Percentiles rank a stretch among this genome's conserved stretches.
These are phyloP conservation scores for Umbelopsis sp. DNA, from an alignment of 192 early-diverging fungal genomes.

Conservation along the genomic window DNA sequence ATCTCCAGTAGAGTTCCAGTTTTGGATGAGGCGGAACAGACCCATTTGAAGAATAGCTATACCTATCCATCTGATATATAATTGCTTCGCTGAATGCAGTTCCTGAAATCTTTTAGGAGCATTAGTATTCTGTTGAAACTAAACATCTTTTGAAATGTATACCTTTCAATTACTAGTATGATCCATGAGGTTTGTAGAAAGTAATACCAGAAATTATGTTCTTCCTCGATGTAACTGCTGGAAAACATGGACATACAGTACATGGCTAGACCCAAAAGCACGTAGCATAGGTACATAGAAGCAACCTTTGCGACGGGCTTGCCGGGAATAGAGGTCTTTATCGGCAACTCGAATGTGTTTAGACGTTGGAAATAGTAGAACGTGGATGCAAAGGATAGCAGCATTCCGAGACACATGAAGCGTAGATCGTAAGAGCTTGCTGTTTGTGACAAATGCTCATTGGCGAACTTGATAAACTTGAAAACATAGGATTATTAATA, in stretches of 20 bases:
- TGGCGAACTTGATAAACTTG: conserved; percentile 35
- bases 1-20: conserved; percentile 55
- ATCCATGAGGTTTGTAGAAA: conserved; percentile 66
- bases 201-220: conserved; percentile 77
- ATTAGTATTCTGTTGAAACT: too few species aligned
- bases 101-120: too few species aligned
- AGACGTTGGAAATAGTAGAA: neutral
- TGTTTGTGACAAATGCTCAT: conserved; percentile 26
- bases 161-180: conserved; percentile 46
- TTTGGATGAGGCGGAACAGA: conserved; percentile 41
- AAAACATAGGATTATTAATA: neutral
- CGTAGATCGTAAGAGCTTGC: conserved; percentile 35
- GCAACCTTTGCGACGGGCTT: neutral
- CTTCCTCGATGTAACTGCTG: conserved; percentile 77
- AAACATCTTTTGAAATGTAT: neutral
- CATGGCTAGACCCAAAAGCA: neutral
- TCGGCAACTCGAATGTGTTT: too few species aligned
- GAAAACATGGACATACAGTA: conserved; percentile 62
- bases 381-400: neutral
- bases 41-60: conserved; percentile 30
- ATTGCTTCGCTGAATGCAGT: too few species aligned
- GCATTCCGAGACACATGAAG: conserved; percentile 28
- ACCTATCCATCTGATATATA: too few species aligned
- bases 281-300: neutral
- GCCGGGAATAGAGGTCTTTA: neutral